These are phyloP conservation scores for Solanum chaucha DNA, from an alignment of 257 asterid species.

Conservation along the genomic window DNA sequence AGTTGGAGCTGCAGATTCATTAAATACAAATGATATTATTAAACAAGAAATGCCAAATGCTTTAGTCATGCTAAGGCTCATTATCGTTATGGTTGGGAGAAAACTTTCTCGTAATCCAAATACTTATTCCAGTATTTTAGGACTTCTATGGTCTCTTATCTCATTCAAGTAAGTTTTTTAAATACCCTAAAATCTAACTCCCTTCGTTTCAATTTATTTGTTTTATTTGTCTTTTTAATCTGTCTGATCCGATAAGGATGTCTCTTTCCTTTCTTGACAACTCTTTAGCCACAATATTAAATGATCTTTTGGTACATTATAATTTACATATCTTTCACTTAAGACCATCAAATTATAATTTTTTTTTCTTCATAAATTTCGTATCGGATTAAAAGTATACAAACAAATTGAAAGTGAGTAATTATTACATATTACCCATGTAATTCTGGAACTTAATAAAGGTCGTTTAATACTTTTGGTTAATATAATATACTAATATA, in stretches of 20 bases:
- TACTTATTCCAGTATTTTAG: slow-evolving; percentile 58
- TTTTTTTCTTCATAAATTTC: no score
- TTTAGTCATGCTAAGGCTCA: slow-evolving; percentile 41
- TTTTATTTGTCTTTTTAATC: no score
- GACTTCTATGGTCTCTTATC: slow-evolving; percentile 60
- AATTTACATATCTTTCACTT: no score
- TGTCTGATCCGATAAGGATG: no score
- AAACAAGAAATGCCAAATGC: slow-evolving; percentile 59
- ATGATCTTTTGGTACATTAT: background rate
- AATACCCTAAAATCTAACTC: background rate
- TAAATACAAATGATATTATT: background rate
- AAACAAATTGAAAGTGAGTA: no score
- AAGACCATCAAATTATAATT: no score
- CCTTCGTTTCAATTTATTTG: no score
- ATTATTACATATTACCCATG: background rate
- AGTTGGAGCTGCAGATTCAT: slow-evolving; percentile 1
- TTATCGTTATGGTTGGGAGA: slow-evolving; percentile 50
- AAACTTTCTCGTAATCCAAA: slow-evolving; percentile 74
- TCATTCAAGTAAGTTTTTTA: slow-evolving; percentile 42
- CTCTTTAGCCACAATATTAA: background rate
- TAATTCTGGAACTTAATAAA: background rate
- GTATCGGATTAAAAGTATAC: background rate
- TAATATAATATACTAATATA: background rate
- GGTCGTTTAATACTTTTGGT: background rate
- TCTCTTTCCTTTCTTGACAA: no score